Conservation (phyloP, 2,329 filamentous ascomycete species). For the Colletotrichum cereale region DNA sequence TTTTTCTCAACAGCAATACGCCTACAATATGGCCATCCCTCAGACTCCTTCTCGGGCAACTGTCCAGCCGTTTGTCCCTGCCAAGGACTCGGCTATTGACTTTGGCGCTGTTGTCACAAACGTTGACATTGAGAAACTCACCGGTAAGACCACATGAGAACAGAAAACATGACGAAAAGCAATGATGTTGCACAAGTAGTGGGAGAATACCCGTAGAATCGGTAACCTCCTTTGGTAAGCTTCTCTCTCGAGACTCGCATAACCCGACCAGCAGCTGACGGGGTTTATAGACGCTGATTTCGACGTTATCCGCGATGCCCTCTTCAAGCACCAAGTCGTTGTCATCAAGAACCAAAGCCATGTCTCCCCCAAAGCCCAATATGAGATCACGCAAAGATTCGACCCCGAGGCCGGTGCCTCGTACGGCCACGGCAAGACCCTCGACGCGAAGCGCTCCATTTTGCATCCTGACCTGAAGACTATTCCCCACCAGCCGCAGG, state of each 20-base stretch:
- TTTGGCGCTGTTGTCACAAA: constrained; percentile 73
- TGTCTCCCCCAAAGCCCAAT: constrained; percentile 78
- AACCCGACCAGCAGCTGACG: constrained; percentile 37
- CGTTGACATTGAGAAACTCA: constrained; percentile 71
- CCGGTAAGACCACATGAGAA: constrained; percentile 59
- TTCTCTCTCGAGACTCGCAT: constrained; percentile 1
- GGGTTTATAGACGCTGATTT: constrained; percentile 72
- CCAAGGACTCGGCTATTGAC: constrained; percentile 58
- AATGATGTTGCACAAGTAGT: constrained; percentile 40
- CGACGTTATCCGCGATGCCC: constrained; percentile 70
- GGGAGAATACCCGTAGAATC: constrained; percentile 70
- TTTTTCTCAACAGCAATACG: neutral
- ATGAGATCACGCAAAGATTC: constrained; percentile 79
- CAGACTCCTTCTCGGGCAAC: constrained; percentile 37
- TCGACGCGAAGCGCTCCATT: constrained; percentile 73
- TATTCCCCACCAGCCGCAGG: constrained; percentile 81
- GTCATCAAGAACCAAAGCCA: constrained; percentile 77
- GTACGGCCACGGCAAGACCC: constrained; percentile 83
- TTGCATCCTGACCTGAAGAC: constrained; percentile 86
- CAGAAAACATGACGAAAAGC: constrained; percentile 30
- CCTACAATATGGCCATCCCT: constrained; percentile 3
- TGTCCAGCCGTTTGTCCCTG: constrained; percentile 54
- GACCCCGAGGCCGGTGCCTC: constrained; percentile 72
- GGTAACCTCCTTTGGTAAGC: constrained; percentile 70
- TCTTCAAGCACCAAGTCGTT: constrained; percentile 77